Conservation (phyloP, 495 filamentous ascomycete species). For the Lophium mytilinum region DNA sequence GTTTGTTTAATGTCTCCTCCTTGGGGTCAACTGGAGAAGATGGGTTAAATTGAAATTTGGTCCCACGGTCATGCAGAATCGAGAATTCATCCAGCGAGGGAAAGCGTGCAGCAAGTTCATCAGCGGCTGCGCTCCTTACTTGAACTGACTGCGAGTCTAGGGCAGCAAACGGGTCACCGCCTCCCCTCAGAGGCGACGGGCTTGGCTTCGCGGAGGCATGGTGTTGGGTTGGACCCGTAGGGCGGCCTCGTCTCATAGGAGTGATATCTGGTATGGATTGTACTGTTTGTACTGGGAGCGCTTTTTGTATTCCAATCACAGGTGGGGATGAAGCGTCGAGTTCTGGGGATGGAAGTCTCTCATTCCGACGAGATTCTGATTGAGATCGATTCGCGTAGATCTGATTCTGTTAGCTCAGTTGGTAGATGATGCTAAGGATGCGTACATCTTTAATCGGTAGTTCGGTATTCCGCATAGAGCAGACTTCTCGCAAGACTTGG, state of each 20-base stretch:
- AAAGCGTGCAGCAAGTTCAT: constrained; percentile 79
- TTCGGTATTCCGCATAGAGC: constrained; percentile 79
- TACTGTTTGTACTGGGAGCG: constrained; percentile 55
- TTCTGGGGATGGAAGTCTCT: constrained; percentile 51
- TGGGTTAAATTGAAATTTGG: constrained; percentile 78
- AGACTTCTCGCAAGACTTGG: constrained; percentile 77
- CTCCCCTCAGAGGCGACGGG: constrained; percentile 63
- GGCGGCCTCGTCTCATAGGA: constrained; percentile 87
- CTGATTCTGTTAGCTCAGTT: constrained; percentile 39
- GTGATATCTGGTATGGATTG: constrained; percentile 79
- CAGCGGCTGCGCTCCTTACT: constrained; percentile 41
- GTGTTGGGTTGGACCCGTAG: constrained; percentile 44
- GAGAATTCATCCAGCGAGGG: constrained; percentile 91
- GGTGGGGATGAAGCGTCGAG: constrained; percentile 47
- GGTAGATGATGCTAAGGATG: constrained; percentile 7
- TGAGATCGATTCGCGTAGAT: constrained; percentile 71
- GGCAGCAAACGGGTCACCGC: constrained; percentile 80
- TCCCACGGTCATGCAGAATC: constrained; percentile 74
- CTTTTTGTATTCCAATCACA: constrained; percentile 62
- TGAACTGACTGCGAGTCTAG: constrained; percentile 55
- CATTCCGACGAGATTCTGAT: constrained; percentile 54
- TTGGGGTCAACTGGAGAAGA: constrained; percentile 36
- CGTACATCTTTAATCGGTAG: constrained; percentile 88
- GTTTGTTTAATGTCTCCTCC: constrained; percentile 57
- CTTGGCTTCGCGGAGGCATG: constrained; percentile 51